Percentiles rank a stretch among this genome's conserved stretches.
Conservation (phyloP, 2,329 filamentous ascomycete genomes). For the Fusarium sp. region DNA sequence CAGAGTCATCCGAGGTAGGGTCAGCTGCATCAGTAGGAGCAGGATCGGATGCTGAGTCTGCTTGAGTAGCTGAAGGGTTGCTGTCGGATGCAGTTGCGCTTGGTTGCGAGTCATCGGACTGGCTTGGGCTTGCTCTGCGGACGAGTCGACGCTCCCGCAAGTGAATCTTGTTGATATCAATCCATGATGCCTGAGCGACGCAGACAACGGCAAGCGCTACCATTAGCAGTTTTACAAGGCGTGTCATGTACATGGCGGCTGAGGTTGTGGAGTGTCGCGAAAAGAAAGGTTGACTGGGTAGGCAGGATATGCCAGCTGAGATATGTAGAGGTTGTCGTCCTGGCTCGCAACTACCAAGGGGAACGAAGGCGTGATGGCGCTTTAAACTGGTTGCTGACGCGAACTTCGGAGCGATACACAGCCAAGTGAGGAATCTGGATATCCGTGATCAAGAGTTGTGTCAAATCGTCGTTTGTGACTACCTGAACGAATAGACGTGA, state of each 20-base stretch:
- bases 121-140: constrained; percentile 34
- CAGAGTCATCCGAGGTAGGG: constrained; percentile 13
- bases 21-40: constrained; percentile 9
- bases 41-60: constrained; percentile 4
- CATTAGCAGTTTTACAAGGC: constrained; percentile 58
- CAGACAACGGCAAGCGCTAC: constrained; percentile 58
- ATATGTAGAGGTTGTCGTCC: background rate
- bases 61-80: constrained; percentile 14
- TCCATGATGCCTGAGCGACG: constrained; percentile 55
- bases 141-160: constrained; percentile 29
- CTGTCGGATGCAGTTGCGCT: constrained; percentile 13
- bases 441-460: background rate
- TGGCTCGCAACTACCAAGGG: constrained; percentile 1
- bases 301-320: background rate
- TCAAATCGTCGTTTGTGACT: background rate
- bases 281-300: background rate
- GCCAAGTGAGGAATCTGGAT: background rate
- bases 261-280: background rate
- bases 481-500: constrained; percentile 9
- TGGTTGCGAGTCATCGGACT: constrained; percentile 17
- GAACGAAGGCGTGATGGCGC: constrained; percentile 7
- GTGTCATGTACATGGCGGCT: constrained; percentile 57
- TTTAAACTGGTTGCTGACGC: background rate
- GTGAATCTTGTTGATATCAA: constrained; percentile 41
- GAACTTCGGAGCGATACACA: constrained; percentile 6